Conservation (phyloP, 164 flowering plant species). For the Berberis vulgaris region DNA sequence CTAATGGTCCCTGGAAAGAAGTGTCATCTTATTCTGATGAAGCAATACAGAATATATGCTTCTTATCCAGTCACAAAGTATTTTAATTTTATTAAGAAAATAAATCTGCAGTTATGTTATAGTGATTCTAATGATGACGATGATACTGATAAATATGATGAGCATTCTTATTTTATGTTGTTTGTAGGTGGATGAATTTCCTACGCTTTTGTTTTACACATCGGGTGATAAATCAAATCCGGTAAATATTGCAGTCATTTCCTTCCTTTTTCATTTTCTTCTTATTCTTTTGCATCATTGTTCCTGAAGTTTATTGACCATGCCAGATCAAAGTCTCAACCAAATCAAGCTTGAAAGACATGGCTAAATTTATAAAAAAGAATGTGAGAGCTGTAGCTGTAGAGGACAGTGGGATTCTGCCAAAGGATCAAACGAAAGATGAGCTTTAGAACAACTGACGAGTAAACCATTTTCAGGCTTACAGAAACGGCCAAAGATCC, state of each 20-base stretch:
- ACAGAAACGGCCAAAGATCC: background rate
- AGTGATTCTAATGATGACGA: background rate
- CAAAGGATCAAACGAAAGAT: constrained; percentile 40
- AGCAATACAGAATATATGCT: background rate
- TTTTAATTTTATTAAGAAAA: background rate
- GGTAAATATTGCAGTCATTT: constrained; percentile 26
- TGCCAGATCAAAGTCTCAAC: constrained; percentile 63
- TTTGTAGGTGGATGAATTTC: constrained; percentile 67
- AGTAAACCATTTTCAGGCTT: background rate
- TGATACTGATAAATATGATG: background rate
- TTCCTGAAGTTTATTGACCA: constrained; percentile 1
- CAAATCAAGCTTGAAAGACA: constrained; percentile 60
- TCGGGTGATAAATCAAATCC: constrained; percentile 62
- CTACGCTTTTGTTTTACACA: constrained; percentile 65
- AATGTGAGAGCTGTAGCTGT: constrained; percentile 22
- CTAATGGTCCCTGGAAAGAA: too few relatives aligned
- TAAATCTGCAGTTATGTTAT: too few relatives aligned
- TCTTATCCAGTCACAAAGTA: too few relatives aligned
- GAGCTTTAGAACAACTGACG: constrained; percentile 39
- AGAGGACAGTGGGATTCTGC: constrained; percentile 8
- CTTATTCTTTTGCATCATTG: background rate
- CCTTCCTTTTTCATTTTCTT: background rate
- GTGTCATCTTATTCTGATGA: background rate
- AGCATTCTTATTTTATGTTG: background rate
- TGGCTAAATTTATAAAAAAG: constrained; percentile 54